Percentiles rank a stretch among this genome's conserved stretches.
Conservation (phyloP, 73 alveolate species). For the Tetrahymena thermophila region DNA sequence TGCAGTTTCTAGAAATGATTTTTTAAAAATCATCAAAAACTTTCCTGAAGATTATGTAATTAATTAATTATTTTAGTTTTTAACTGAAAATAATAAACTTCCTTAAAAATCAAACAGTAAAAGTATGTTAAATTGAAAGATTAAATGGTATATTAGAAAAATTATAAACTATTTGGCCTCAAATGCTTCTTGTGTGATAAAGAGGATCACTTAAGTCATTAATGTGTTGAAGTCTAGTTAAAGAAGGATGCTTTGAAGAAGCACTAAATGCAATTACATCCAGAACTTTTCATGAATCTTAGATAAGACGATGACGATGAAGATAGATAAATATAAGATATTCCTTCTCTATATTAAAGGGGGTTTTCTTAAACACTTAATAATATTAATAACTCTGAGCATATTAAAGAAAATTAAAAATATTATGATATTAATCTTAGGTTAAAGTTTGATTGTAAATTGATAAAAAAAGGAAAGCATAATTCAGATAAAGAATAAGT, state of each 20-base stretch:
- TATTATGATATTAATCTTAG: not conserved
- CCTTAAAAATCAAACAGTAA: not conserved
- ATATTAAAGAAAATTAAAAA: not conserved
- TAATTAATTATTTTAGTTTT: not conserved
- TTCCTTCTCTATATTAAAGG: not conserved
- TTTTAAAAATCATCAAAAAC: not conserved
- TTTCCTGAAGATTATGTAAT: not conserved
- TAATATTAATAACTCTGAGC: not conserved
- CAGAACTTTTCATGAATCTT: not conserved
- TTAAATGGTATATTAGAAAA: not conserved
- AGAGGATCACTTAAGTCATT: not conserved
- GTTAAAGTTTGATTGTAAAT: not conserved
- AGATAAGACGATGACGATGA: not conserved
- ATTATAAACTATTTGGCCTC: not conserved
- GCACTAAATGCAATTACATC: not conserved
- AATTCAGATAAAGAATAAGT: not conserved
- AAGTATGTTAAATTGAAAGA: not conserved
- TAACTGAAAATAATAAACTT: not conserved
- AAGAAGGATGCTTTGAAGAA: not conserved
- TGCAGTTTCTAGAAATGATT: not conserved
- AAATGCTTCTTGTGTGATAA: not conserved
- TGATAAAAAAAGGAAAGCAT: not conserved
- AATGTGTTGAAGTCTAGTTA: not conserved
- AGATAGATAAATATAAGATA: not conserved
- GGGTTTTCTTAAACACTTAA: not conserved